phyloP scores from a whole-genome alignment of 257 asterid genomes.

The Mentha longifolia region DNA sequence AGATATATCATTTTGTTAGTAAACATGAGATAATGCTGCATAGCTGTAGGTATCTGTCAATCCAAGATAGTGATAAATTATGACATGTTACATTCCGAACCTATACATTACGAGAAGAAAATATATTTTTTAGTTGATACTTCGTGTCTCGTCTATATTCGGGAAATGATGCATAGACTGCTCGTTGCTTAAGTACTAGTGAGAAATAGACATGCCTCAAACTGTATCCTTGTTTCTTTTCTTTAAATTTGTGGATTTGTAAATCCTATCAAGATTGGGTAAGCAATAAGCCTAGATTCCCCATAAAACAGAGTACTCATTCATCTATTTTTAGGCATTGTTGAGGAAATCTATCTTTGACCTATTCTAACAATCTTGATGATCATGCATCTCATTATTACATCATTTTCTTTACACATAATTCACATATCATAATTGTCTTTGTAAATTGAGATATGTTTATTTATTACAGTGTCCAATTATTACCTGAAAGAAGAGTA shows the following conservation, averaged over 20 bases:
- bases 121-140: background rate
- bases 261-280: background rate
- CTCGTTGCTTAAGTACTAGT: background rate
- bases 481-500: background rate
- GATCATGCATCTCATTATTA: background rate
- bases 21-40: background rate
- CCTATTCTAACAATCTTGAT: background rate
- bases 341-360: background rate
- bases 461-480: background rate
- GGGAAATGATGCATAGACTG: background rate
- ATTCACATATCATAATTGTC: background rate
- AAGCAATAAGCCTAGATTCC: background rate
- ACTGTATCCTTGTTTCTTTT: background rate
- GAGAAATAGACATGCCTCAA: background rate
- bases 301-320: background rate
- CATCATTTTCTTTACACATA: background rate
- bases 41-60: background rate
- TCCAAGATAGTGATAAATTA: background rate
- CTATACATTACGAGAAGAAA: background rate
- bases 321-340: background rate
- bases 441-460: background rate
- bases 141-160: background rate
- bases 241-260: background rate
- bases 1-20: background rate
- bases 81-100: background rate